These are phyloP conservation scores for Vigna hirtella DNA, from an alignment of 306 rosid species.

Conservation along the genomic window DNA sequence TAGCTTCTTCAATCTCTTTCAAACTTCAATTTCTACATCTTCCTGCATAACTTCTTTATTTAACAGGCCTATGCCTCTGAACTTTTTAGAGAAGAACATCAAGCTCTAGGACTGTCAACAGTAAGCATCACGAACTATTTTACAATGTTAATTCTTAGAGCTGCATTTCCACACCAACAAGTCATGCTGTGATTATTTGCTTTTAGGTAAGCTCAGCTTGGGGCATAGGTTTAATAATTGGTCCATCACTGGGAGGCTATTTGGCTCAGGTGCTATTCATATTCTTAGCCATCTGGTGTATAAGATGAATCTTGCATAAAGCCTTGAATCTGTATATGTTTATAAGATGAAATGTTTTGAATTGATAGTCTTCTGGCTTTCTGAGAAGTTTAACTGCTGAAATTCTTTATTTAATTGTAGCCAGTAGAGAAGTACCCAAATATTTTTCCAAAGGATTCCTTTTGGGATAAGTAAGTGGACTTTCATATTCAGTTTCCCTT, in stretches of 20 bases:
- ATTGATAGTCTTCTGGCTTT: background rate
- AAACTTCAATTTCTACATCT: background rate
- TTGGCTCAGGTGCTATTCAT: conserved; percentile 77
- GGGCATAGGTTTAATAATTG: conserved; percentile 82
- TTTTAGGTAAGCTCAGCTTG: conserved; percentile 80
- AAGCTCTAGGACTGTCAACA: conserved; percentile 78
- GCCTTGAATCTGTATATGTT: background rate
- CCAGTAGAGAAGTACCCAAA: conserved; percentile 83
- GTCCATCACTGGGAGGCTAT: conserved; percentile 93
- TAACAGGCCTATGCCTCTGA: conserved; percentile 85
- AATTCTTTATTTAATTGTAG: conserved; percentile 46
- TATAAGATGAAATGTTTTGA: background rate
- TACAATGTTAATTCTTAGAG: conserved; percentile 11
- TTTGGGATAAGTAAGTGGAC: conserved; percentile 76
- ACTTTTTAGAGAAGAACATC: conserved; percentile 75
- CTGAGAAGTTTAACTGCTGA: background rate
- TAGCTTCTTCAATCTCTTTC: conserved; percentile 3
- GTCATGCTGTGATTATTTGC: conserved; percentile 28
- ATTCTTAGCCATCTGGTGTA: conserved; percentile 8
- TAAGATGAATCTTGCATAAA: background rate
- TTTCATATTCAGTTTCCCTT: conserved; percentile 8
- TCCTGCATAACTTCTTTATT: conserved; percentile 36
- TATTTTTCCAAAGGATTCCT: conserved; percentile 67
- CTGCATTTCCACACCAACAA: background rate
- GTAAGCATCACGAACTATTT: conserved; percentile 55